These are phyloP conservation scores for Solanum chacoense DNA, from an alignment of 305 asterid genomes.

Conservation along the genomic window DNA sequence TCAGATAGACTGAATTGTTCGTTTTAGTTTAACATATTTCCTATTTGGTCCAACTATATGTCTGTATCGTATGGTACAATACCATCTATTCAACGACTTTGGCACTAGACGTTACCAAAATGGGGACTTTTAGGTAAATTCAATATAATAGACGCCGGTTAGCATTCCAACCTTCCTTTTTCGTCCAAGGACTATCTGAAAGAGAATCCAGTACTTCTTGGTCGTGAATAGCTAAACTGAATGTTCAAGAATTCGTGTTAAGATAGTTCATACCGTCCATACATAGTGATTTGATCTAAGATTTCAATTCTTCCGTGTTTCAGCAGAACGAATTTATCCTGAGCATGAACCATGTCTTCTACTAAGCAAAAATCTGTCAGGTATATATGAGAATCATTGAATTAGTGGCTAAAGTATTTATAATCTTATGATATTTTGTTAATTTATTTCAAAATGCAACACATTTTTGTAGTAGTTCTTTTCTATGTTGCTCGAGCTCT, in stretches of 20 bases:
- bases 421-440: not conserved
- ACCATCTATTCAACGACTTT: too few species aligned
- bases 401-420: not conserved
- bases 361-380: constrained; percentile 26
- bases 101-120: too few species aligned
- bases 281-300: not conserved
- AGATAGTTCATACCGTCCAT: not conserved
- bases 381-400: constrained; percentile 5
- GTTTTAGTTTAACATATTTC: not conserved
- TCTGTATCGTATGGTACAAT: too few species aligned
- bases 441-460: not conserved
- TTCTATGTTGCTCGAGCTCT: not conserved
- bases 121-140: not conserved
- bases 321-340: not conserved
- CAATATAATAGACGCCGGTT: not conserved
- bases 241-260: not conserved
- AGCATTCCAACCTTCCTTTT: not conserved
- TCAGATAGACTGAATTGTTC: not conserved
- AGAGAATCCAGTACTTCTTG: too few species aligned
- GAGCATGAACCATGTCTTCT: constrained; percentile 12
- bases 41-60: too few species aligned
- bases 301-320: not conserved
- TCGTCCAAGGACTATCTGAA: not conserved
- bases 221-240: not conserved
- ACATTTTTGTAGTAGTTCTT: not conserved